phyloP scores from a whole-genome alignment of 495 filamentous ascomycete genomes.

The Pyronema domesticum region DNA sequence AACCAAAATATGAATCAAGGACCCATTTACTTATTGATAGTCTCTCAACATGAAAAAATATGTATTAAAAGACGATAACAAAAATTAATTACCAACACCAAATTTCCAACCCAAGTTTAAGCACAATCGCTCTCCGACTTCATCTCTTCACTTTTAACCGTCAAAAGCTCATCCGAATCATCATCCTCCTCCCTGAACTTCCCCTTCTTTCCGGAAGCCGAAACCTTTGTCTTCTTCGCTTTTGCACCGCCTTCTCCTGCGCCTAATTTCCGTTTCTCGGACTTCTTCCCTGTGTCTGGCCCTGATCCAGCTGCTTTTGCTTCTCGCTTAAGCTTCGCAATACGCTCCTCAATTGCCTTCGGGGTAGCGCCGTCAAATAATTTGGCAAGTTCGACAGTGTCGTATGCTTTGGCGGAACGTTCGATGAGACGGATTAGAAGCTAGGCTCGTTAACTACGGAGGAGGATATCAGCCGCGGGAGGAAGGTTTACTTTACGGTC shows the following conservation, averaged over 20 bases:
- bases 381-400: constrained; percentile 22
- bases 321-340: constrained; percentile 25
- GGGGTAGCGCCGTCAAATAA: constrained; percentile 24
- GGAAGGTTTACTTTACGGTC: constrained; percentile 16
- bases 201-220: too few species aligned
- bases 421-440: constrained; percentile 25
- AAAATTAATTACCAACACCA: too few species aligned
- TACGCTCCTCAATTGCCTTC: constrained; percentile 25
- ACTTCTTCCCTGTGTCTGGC: constrained; percentile 2
- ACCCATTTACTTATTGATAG: too few species aligned
- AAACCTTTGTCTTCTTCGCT: neutral
- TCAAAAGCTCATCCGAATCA: too few species aligned
- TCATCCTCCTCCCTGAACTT: too few species aligned
- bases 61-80: too few species aligned
- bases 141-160: too few species aligned
- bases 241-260: neutral
- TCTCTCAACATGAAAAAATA: too few species aligned
- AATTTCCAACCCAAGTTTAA: too few species aligned
- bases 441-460: constrained; percentile 1
- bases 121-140: too few species aligned
- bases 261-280: too few species aligned
- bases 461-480: neutral
- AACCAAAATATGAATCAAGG: too few species aligned
- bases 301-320: constrained; percentile 15
- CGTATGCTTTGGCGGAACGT: constrained; percentile 24